These are phyloP conservation scores for Colletotrichum tanaceti DNA, from an alignment of 2,329 filamentous ascomycete genomes.

Conservation along the genomic window DNA sequence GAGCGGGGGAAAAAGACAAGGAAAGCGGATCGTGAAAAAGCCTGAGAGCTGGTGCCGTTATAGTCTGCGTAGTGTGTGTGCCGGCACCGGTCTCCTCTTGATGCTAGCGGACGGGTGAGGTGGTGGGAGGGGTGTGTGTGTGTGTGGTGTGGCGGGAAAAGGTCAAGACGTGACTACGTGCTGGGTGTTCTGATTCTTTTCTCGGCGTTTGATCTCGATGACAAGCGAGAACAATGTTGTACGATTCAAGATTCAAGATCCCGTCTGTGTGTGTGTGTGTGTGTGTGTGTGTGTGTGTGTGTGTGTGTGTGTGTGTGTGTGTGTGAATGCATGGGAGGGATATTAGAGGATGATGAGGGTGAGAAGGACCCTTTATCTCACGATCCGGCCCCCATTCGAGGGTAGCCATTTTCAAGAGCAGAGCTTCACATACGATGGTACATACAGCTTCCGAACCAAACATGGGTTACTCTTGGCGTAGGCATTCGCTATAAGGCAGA, in stretches of 20 bases:
- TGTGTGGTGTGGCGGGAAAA: neutral
- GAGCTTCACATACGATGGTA: too few species aligned
- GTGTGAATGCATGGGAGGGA: neutral
- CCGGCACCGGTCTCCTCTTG: slow-evolving; percentile 23
- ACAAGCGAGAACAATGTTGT: neutral
- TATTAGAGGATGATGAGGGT: slow-evolving; percentile 11
- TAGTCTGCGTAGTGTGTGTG: slow-evolving; percentile 14
- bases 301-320: neutral
- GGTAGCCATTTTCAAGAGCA: neutral
- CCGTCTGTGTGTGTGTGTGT: neutral
- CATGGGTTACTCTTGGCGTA: neutral
- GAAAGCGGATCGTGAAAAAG: neutral
- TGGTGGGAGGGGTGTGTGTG: slow-evolving; percentile 2
- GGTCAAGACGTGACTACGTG: slow-evolving; percentile 8
- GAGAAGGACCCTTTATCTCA: slow-evolving; percentile 24
- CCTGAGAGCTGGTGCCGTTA: slow-evolving; percentile 18
- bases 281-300: slow-evolving; percentile 5
- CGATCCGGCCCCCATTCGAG: neutral
- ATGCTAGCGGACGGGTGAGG: slow-evolving; percentile 19
- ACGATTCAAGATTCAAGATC: slow-evolving; percentile 17
- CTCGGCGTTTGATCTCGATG: neutral
- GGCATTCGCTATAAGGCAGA: slow-evolving; percentile 23
- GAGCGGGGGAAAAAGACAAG: neutral
- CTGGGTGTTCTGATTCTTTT: neutral
- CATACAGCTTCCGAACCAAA: slow-evolving; percentile 7